Evolutionary conservation across 257 asterid species (phyloP), one percentile per base, ranked within the genome.

Genomic region (Cruciata laevipes): DNA sequence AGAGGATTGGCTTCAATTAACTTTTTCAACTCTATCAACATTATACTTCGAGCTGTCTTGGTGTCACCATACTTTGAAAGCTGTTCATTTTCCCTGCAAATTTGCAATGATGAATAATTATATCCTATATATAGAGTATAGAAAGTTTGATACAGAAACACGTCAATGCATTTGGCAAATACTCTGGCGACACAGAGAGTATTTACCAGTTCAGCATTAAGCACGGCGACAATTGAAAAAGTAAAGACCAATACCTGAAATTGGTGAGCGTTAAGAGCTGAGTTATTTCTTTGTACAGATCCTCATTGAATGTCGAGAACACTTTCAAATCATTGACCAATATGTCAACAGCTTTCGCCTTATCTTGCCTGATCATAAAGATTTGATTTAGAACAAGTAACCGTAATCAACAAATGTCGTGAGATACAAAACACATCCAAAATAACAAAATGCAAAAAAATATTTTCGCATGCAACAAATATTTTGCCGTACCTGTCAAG

Each of bases 51-150:
- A 63, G 98, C 98, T 38, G 98, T 90, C 84, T 93, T 93, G 67
- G 98, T 88, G 82, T 90, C 98, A 23, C 97, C 97, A 77, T 93
- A 93, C 76, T 93, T 93, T 32, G 97, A 89, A 55, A 93, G 95
- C 88, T 93, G 97, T 84, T 93, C 98, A 66, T 93, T 90, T 77
- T 93, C 98, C 87, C 98, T 93, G 94, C 71, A 71, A 80, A 60
- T 47, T 14, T 14, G 55, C 55, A 16, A 47, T 47, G 60, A 75
- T 57, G 53, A 69, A 65, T 1, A n/a, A 59, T 51, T 49, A 65
- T 57, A 65, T 23, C 17, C 12, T 25, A 63, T 25, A 35, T 23
- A 24, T 47, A 38, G 58, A 40, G 4, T 23, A 23, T 8, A 23
- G 53, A 17, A 1, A 38, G 6, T 21, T 7, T 5, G 10, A 14